Evolutionary conservation across 1,139 yeast genomes (phyloP), one percentile per base, ranked within the genome.

Genomic region (Eremothecium sinecaudum): DNA sequence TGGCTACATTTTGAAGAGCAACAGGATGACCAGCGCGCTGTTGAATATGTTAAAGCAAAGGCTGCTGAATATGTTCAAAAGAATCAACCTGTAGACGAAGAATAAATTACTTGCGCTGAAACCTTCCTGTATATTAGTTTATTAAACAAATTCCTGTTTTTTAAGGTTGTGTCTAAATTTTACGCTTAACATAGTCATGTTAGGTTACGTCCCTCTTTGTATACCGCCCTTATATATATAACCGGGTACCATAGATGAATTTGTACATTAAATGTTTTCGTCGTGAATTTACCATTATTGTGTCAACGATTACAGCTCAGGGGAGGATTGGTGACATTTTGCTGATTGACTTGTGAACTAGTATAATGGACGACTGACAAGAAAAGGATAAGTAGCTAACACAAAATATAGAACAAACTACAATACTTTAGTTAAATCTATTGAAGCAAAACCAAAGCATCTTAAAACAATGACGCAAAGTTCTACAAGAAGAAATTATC

Each of bases 41-140:
- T 75, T 40, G 92, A 83, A 45, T 78, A 81, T 45, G 95, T 87
- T 40, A 87, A 84, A 66, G 86, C 94, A 19, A 81, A 80, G 64
- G 98, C 98, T 23, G 73, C 79, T 28, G 93, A 83, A 51, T 86
- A 71, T 51, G 92, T 71, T 23, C 59, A 52, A 32, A 46, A 43
- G 26, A 38, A 37, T 27, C 36, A 35, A 18, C 12, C 34, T 15
- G 16, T 12, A 10, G 32, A 31, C 8, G 32, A 12, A 18, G 34
- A 27, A 12, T 35, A 31, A 26, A 17, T 17, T 23, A 9, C 11
- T 27, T n/a, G 18, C 30, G n/a, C n/a, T n/a, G n/a, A n/a, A n/a
- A n/a, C 21, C 30, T 10, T 10, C 16, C 30, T 27, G 30, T 27
- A 27, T 27, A 27, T 16, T 27, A 27, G 30, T n/a, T 27, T 24